Evolutionary conservation across 768 basidiomycete genomes (phyloP).

Genomic region (Fistulinella prunicolor): DNA sequence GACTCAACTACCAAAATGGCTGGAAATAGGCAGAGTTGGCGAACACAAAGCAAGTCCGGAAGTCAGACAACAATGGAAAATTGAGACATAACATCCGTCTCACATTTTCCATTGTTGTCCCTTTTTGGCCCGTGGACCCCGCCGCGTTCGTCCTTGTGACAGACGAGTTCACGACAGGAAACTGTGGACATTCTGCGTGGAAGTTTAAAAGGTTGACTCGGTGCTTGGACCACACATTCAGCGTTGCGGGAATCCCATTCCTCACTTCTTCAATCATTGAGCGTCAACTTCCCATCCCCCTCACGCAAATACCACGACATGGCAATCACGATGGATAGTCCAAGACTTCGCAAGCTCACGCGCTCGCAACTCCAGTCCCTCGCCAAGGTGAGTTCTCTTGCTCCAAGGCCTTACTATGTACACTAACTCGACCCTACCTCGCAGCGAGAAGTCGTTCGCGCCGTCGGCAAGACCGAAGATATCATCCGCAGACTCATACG

Average conservation of each 20-base stretch:
- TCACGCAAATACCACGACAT: no score
- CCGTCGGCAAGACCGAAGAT: slow-evolving; percentile 26
- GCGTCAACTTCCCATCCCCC: no score
- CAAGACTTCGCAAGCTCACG: slow-evolving; percentile 18
- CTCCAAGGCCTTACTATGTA: neutral
- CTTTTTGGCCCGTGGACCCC: no score
- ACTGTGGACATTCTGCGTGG: no score
- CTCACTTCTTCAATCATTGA: no score
- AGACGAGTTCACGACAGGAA: no score
- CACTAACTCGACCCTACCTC: neutral
- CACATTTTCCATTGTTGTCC: neutral
- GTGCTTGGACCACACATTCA: no score
- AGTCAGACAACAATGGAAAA: neutral
- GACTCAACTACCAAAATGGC: no score
- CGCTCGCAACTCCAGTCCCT: slow-evolving; percentile 24
- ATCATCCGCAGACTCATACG: slow-evolving; percentile 25
- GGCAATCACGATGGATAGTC: slow-evolving; percentile 12
- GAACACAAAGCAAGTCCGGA: no score
- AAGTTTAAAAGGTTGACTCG: no score
- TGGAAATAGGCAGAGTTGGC: neutral
- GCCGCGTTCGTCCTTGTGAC: no score
- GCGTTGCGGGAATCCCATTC: no score
- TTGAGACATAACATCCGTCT: neutral
- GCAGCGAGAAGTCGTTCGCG: slow-evolving; percentile 27
- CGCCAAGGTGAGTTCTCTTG: slow-evolving; percentile 18